Evolutionary conservation across 73 alveolate species (phyloP).

Genomic region (Tetrahymena borealis): DNA sequence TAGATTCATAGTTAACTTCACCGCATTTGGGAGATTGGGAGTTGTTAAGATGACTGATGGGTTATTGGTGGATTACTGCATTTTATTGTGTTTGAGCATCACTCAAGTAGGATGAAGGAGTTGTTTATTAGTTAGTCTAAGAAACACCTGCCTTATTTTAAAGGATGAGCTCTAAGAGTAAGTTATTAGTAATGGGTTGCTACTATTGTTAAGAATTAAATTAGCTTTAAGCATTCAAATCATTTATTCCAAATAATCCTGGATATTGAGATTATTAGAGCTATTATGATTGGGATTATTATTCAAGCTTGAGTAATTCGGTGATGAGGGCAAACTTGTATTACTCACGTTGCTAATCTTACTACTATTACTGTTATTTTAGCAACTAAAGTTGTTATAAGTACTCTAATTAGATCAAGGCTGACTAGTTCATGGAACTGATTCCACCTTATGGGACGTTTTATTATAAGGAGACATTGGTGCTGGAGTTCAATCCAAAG

Average conservation of each 20-base stretch:
- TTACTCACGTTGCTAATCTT: background rate
- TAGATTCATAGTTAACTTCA: background rate
- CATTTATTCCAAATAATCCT: background rate
- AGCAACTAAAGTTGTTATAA: background rate
- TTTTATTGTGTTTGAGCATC: background rate
- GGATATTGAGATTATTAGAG: background rate
- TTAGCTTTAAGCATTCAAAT: background rate
- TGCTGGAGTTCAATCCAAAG: background rate
- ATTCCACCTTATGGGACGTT: background rate
- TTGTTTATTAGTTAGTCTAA: background rate
- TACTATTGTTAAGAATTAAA: background rate
- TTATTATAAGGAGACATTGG: background rate
- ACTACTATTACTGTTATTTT: background rate
- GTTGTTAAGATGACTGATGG: background rate
- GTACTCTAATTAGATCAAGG: background rate
- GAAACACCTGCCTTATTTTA: background rate
- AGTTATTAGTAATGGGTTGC: background rate
- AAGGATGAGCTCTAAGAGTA: background rate
- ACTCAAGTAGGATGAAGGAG: background rate
- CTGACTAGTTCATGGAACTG: background rate
- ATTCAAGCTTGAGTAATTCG: background rate
- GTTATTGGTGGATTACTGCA: background rate
- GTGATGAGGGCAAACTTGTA: background rate
- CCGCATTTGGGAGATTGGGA: background rate
- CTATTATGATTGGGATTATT: background rate